These are phyloP conservation scores for Zarea fungicola DNA, from an alignment of 2,329 filamentous ascomycete genomes.

Conservation along the genomic window DNA sequence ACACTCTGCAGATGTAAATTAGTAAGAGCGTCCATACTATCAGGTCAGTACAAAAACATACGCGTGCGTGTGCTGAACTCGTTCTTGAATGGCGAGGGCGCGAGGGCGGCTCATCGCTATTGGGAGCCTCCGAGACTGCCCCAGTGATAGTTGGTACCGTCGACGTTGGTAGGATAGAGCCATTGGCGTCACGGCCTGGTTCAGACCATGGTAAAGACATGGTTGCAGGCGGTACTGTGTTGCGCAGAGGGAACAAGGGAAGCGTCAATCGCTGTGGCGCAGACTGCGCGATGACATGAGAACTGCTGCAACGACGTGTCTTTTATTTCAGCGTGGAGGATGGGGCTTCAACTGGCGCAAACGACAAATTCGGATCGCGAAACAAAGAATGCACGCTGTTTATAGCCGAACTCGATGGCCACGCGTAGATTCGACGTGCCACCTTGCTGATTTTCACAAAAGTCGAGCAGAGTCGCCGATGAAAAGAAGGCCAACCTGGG, in stretches of 20 bases:
- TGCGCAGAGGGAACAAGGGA: not conserved
- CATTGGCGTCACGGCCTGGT: constrained; percentile 26
- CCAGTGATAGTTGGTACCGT: constrained; percentile 30
- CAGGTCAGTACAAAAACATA: constrained; percentile 33
- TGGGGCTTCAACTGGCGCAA: not conserved
- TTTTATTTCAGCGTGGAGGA: not conserved
- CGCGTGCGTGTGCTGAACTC: constrained; percentile 52
- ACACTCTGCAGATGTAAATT: constrained; percentile 34
- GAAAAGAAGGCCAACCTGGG: too few relatives aligned
- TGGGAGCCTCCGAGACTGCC: constrained; percentile 20
- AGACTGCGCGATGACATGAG: constrained; percentile 11
- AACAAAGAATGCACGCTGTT: too few relatives aligned
- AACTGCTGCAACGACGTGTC: constrained; percentile 12
- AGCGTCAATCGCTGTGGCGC: constrained; percentile 9
- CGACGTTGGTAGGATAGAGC: constrained; percentile 30
- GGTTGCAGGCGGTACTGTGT: constrained; percentile 14
- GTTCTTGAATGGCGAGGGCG: constrained; percentile 39
- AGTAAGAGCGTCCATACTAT: not conserved
- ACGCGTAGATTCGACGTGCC: too few relatives aligned
- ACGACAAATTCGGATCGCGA: too few relatives aligned
- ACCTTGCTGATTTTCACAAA: too few relatives aligned
- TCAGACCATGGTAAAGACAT: constrained; percentile 36
- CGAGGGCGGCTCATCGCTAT: constrained; percentile 22
- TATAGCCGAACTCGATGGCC: too few relatives aligned
- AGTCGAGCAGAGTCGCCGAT: too few relatives aligned